Evolutionary conservation across 192 early-diverging fungal genomes (phyloP).

Genomic region (Podila horticola): DNA sequence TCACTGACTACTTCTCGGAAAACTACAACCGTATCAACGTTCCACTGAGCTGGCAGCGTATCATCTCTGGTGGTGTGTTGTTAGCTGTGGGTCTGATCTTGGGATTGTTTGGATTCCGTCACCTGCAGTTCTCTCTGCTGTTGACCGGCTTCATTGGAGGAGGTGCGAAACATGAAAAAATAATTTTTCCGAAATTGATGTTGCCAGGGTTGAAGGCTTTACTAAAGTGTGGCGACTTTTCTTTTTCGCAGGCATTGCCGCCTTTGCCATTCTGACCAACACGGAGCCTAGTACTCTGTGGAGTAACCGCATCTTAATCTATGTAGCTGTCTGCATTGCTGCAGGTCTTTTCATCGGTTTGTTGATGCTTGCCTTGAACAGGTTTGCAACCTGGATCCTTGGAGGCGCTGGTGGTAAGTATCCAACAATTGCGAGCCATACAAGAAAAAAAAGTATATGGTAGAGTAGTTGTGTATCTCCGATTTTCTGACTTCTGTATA

Average conservation of each 20-base stretch:
- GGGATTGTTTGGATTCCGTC: constrained; percentile 5
- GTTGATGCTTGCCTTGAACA: constrained; percentile 12
- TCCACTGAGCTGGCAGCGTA: constrained; percentile 9
- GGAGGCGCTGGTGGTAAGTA: constrained; percentile 21
- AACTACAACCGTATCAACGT: constrained; percentile 21
- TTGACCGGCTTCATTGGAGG: constrained; percentile 22
- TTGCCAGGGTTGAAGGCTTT: not conserved
- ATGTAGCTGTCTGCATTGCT: constrained; percentile 16
- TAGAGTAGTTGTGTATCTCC: not conserved
- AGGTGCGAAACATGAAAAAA: not conserved
- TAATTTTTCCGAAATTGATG: not conserved
- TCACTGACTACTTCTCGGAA: constrained; percentile 15
- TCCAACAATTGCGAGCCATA: not conserved
- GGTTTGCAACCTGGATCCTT: constrained; percentile 16
- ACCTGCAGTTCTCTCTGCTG: constrained; percentile 13
- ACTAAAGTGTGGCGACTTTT: not conserved
- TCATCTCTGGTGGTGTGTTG: constrained; percentile 18
- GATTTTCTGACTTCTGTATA: not conserved
- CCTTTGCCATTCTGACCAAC: constrained; percentile 19
- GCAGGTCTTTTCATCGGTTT: constrained; percentile 13
- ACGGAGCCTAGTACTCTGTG: constrained; percentile 12
- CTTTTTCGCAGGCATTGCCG: constrained; percentile 5
- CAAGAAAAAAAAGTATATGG: no score
- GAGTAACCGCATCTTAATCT: constrained; percentile 20
- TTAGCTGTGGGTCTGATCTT: constrained; percentile 13